Base-by-base conservation (phyloP, 2,329 filamentous ascomycete species). In the Colletotrichum plurivorum region DNA sequence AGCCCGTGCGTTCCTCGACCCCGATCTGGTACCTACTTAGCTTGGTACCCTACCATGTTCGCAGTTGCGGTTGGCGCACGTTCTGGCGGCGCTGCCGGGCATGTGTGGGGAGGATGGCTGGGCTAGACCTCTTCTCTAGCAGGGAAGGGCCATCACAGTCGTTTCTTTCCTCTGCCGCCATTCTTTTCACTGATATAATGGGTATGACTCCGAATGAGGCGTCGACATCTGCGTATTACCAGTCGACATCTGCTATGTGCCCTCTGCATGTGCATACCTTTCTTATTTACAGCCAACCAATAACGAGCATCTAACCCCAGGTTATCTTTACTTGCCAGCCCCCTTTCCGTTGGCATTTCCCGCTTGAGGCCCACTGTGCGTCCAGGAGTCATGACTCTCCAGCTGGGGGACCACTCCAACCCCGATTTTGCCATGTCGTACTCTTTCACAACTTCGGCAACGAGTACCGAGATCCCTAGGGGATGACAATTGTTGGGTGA, bases 381-480 rank as follows among this genome's bases (percentile, higher is more conserved):
- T 36, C 13, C 9, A 49, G 4, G 36, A 15, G 18, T 9, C 43
- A 62, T 67, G 57, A 67, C 51, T 15, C 43, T 55, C n/a, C 13
- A 62, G 7, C 4, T 55, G 27, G 63, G 62, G n/a, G 49, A 55
- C 6, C 51, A 51, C 20, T 18, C 48, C 9, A 49, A 54, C 15
- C 41, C 63, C 4, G 41, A 41, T 15, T 16, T 62, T 3, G 72
- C 73, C 3, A 72, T 31, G 73, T 73, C 5, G 72, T 74, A 20
- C 69, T 73, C 13, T 74, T 71, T 0, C 69, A 73, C 52, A 74
- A 67, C 2, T 74, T 71, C 71, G 71, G 55, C 9, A 10, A 52
- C 3, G 63, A 61, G 22, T 67, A 74, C 22, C 22, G 22, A 25
- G 22, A 25, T 62, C 70, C 25, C 66, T 25, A 12, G 52, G 63